phyloP scores from a whole-genome alignment of 163 green algal genomes.

The Scenedesmus sp. region DNA sequence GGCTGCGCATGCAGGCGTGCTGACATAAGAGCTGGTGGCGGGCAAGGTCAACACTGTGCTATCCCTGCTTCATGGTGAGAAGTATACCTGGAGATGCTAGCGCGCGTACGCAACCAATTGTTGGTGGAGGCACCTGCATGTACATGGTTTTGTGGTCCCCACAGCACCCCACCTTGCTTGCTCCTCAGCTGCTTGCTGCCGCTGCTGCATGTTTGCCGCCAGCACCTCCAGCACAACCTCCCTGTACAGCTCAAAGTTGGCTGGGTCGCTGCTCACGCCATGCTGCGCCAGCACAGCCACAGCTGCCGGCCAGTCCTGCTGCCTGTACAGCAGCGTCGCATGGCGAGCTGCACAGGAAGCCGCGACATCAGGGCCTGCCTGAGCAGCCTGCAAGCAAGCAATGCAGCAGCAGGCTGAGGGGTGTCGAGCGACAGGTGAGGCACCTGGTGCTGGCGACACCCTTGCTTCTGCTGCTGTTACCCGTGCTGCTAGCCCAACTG shows the following conservation, averaged over 20 bases:
- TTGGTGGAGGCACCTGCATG: too few relatives aligned
- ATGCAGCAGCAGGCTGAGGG: background rate
- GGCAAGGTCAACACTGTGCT: too few relatives aligned
- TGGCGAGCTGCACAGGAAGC: constrained; percentile 73
- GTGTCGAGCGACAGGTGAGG: background rate
- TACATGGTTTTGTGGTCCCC: too few relatives aligned
- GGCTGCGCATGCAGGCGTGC: background rate
- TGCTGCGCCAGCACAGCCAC: constrained; percentile 63
- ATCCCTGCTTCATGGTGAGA: too few relatives aligned
- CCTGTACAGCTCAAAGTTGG: constrained; percentile 79
- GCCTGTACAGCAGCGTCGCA: constrained; percentile 74
- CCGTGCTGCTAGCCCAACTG: too few relatives aligned
- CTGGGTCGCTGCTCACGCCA: constrained; percentile 60
- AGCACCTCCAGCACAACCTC: constrained; percentile 76
- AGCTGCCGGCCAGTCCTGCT: constrained; percentile 67
- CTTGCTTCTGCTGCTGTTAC: too few relatives aligned
- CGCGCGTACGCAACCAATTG: too few relatives aligned
- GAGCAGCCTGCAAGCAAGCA: background rate
- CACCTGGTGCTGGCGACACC: too few relatives aligned
- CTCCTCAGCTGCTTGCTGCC: constrained; percentile 56
- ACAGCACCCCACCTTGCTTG: constrained; percentile 55
- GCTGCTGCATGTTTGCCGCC: constrained; percentile 44
- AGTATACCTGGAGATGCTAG: too few relatives aligned
- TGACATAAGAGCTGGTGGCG: background rate
- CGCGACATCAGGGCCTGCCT: constrained; percentile 67